Conservation (phyloP, 2,329 filamentous ascomycete species). For the Cladosporium sp. region DNA sequence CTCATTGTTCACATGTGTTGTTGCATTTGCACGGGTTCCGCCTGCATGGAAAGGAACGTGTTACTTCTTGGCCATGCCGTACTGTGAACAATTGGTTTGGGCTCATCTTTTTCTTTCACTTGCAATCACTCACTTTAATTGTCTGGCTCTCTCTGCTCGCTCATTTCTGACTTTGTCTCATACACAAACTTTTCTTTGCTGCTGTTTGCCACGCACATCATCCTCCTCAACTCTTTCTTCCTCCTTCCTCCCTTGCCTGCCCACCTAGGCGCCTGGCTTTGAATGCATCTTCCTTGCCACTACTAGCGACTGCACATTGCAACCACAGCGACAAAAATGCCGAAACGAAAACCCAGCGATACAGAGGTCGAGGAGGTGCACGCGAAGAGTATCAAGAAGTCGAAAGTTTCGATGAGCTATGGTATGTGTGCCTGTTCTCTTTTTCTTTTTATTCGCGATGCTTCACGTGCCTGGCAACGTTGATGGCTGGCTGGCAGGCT, state of each 20-base stretch:
- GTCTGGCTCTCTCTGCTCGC: background rate
- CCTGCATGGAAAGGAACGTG: conserved; percentile 1
- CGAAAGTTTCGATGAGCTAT: background rate
- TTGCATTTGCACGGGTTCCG: background rate
- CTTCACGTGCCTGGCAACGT: background rate
- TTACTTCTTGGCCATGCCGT: background rate
- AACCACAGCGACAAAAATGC: background rate
- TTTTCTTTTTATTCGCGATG: background rate
- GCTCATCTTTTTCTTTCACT: background rate
- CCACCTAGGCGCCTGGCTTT: background rate
- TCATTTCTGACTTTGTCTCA: background rate
- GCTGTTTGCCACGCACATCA: background rate
- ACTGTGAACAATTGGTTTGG: background rate
- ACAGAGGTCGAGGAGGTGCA: background rate
- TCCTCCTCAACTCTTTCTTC: background rate
- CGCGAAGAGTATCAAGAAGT: background rate
- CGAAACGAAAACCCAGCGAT: background rate
- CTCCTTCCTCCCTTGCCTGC: background rate
- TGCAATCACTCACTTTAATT: background rate
- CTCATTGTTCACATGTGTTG: background rate
- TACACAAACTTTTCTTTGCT: background rate
- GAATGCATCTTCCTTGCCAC: too few relatives aligned
- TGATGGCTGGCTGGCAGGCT: background rate
- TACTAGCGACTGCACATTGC: background rate
- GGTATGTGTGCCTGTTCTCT: background rate